Evolutionary conservation across 2,329 filamentous ascomycete species (phyloP).

Genomic region (Sporothrix brunneoviolacea): DNA sequence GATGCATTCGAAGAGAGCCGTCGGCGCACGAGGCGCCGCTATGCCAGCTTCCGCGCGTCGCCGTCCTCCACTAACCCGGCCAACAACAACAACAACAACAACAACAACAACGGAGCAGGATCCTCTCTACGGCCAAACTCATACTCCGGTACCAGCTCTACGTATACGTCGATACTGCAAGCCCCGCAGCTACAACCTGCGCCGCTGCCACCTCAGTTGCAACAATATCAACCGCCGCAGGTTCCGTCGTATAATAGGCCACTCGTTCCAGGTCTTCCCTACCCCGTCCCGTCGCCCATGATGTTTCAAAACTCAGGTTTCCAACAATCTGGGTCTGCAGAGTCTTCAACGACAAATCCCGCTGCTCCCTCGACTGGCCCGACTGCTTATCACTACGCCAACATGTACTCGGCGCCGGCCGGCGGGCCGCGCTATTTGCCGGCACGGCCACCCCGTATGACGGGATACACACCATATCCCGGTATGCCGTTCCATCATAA

Average conservation of each 20-base stretch:
- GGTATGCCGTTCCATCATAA: not conserved
- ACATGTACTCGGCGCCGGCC: too few species aligned
- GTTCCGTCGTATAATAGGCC: not conserved
- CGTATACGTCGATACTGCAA: too few species aligned
- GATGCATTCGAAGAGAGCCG: slow-evolving; percentile 20
- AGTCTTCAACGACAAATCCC: too few species aligned
- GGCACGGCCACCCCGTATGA: not conserved
- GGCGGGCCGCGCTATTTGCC: not conserved
- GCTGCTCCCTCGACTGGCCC: too few species aligned
- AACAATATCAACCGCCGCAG: not conserved
- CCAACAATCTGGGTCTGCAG: too few species aligned
- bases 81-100: not conserved
- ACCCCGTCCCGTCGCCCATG: too few species aligned
- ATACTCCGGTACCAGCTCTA: not conserved
- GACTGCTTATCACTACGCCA: too few species aligned
- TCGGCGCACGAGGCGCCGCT: slow-evolving; percentile 22
- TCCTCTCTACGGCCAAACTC: not conserved
- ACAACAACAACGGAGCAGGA: not conserved
- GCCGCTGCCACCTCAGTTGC: too few species aligned
- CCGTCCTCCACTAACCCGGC: not conserved
- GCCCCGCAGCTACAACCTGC: too few species aligned
- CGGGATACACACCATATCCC: not conserved
- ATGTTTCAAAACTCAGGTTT: too few species aligned
- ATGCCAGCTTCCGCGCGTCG: slow-evolving; percentile 16
- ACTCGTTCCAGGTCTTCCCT: too few species aligned